Conservation (phyloP, 495 filamentous ascomycete species). For the Penicillium simplicissimum region DNA sequence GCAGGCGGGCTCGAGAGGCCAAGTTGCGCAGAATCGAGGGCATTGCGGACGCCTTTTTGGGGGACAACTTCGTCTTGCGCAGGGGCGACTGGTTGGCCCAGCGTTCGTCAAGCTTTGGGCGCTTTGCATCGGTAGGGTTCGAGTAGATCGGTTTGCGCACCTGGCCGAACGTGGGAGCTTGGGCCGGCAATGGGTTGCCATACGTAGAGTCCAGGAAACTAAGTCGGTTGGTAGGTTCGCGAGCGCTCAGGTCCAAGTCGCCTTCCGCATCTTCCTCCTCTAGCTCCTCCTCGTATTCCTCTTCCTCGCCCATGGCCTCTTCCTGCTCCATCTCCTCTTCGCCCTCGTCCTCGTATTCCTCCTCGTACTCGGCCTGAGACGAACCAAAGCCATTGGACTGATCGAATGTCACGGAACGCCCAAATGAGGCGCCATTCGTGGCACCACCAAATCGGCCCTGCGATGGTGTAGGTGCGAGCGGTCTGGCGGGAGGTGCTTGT, state of each 20-base stretch:
- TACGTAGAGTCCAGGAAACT: slow-evolving; percentile 40
- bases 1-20: slow-evolving; percentile 33
- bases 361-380: slow-evolving; percentile 37
- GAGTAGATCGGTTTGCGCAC: slow-evolving; percentile 45
- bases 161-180: slow-evolving; percentile 13
- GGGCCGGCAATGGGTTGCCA: slow-evolving; percentile 27
- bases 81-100: slow-evolving; percentile 43
- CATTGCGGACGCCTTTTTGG: slow-evolving; percentile 53
- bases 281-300: slow-evolving; percentile 32
- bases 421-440: slow-evolving; percentile 47
- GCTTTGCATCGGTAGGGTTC: slow-evolving; percentile 45
- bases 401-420: slow-evolving; percentile 34
- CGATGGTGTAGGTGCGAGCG: slow-evolving; percentile 24
- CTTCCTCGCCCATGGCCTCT: slow-evolving; percentile 28
- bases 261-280: slow-evolving; percentile 33
- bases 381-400: slow-evolving; percentile 32
- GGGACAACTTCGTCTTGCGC: slow-evolving; percentile 40
- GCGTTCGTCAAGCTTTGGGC: slow-evolving; percentile 46
- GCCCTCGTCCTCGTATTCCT: slow-evolving; percentile 37
- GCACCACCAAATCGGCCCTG: slow-evolving; percentile 36
- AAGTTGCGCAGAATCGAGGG: slow-evolving; percentile 48
- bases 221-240: slow-evolving; percentile 21
- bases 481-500: slow-evolving; percentile 25
- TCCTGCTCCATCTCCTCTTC: slow-evolving; percentile 24
- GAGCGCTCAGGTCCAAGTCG: slow-evolving; percentile 28